Base-by-base conservation (phyloP, 768 basidiomycete species). In the Rossbeevera mucosa region DNA sequence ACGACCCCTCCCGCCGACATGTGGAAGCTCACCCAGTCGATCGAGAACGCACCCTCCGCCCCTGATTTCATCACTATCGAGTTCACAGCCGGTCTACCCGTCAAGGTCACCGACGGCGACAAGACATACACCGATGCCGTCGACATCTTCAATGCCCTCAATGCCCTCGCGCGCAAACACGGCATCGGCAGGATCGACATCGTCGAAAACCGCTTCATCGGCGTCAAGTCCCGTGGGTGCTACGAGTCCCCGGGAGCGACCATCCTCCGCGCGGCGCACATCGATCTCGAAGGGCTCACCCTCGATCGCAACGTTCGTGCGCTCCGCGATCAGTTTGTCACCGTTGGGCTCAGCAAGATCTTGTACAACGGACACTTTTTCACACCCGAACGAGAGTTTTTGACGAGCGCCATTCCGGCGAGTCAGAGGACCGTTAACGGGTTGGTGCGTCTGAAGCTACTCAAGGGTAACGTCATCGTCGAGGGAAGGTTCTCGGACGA, bases 361-460 rank as follows among this genome's bases (percentile, higher is more conserved):
- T 76, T 99, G 44, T 98, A 99, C 79, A 97, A 98, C 66, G 96
- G 95, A 31, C 93, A 95, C 75, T 98, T 93, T 84, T 99, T 97
- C 81, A 95, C 94, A n/a, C 94, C 96, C 43, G 96, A 98, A 74
- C 81, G 95, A 59, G 96, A 97, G 73, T 98, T 98, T 65, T 75
- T 98, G 64, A 87, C 86, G 41, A 84, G 86, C 64, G 81, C 89
- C 50, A 92, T 98, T 66, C 92, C 94, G 4, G 85, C 92, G 38
- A 92, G 89, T 69, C 96, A 99, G 76, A 80, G 89, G 71, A 96
- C 94, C 22, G 96, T 99, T 59, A 98, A 97, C 63, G 96, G 96
- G 43, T 69, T 86, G 43, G 94, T 98, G 48, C 81, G 87, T 51
- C 73, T 99, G 62, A 91, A 92, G 71, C 74, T 97, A 41, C 92